phyloP scores from a whole-genome alignment of 2,329 filamentous ascomycete genomes.

The Nothopassalora personata region DNA sequence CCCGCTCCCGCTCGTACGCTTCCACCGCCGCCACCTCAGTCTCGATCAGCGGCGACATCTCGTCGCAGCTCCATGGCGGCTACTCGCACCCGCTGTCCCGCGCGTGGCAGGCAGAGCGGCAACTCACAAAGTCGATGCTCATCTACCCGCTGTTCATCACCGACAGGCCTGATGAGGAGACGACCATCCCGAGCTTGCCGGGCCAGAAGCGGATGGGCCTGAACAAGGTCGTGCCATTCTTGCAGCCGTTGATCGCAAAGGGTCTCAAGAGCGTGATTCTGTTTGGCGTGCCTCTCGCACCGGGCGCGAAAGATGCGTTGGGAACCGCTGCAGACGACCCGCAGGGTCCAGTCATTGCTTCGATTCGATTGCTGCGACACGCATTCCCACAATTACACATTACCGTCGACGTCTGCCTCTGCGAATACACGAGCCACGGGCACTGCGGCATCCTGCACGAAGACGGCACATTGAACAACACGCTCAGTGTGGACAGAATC shows the following conservation, averaged over 20 bases:
- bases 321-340: constrained; percentile 92
- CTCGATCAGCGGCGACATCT: constrained; percentile 48
- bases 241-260: constrained; percentile 81
- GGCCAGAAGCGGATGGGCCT: constrained; percentile 84
- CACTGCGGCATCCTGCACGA: constrained; percentile 95
- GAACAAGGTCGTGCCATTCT: constrained; percentile 77
- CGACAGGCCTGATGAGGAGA: constrained; percentile 88
- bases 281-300: constrained; percentile 83
- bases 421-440: constrained; percentile 96
- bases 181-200: constrained; percentile 81
- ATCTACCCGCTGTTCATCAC: constrained; percentile 97
- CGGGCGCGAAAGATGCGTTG: constrained; percentile 79
- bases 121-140: constrained; percentile 72
- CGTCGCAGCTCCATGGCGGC: constrained; percentile 48
- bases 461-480: constrained; percentile 89
- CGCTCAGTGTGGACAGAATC: constrained; percentile 86
- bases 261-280: constrained; percentile 89
- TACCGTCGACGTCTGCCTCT: constrained; percentile 88
- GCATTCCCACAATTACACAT: constrained; percentile 89
- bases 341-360: constrained; percentile 80
- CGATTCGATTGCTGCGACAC: constrained; percentile 76
- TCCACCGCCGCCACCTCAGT: constrained; percentile 50
- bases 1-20: constrained; percentile 45
- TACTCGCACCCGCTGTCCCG: constrained; percentile 48
- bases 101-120: constrained; percentile 49